Base-by-base conservation (phyloP, 2,329 filamentous ascomycete genomes). In the Penicillium sclerotigenum region DNA sequence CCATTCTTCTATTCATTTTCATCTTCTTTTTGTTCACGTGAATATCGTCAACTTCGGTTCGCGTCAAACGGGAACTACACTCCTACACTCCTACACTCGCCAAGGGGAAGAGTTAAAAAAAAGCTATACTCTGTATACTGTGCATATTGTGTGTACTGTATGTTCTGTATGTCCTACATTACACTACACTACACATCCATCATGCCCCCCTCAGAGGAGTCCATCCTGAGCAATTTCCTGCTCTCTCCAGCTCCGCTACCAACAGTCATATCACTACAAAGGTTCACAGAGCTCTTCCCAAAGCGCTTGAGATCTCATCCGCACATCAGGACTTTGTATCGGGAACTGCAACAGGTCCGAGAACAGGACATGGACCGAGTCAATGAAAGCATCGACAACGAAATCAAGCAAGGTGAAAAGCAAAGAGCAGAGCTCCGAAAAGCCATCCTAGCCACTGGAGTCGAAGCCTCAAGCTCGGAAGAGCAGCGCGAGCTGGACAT, bases 261-360 rank as follows among this genome's bases (percentile, higher is more conserved):
- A 40, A 83, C 87, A 60, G 83, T 91, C 68, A 79, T 91, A 63
- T 87, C 90, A 8, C 81, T 91, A 45, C 80, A 86, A 55, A 83
- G 90, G 62, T 96, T 96, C 77, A 85, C 84, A 41, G 81, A 86
- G 28, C 81, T 93, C 40, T 94, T 96, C 68, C 90, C 91, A 11
- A 83, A 81, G 48, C 74, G 83, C 37, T 79, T 86, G 47, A 87
- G 86, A 57, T 77, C 81, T 24, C 87, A 86, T 45, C 83, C 88
- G 0, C 85, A 87, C 54, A 81, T 93, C 46, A 83, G 85, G 54
- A 78, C 81, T 0, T 79, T 96, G 5, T 96, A 95, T 70, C 85
- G 88, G 46, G 89, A 94, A 70, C 80, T 96, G 3, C 89, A 94
- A 66, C 81, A 86, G 57, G 83, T 91, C 69, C 85, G 91, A 52